Conservation (phyloP, 1,284 basidiomycete genomes). For the Waitea zeae region DNA sequence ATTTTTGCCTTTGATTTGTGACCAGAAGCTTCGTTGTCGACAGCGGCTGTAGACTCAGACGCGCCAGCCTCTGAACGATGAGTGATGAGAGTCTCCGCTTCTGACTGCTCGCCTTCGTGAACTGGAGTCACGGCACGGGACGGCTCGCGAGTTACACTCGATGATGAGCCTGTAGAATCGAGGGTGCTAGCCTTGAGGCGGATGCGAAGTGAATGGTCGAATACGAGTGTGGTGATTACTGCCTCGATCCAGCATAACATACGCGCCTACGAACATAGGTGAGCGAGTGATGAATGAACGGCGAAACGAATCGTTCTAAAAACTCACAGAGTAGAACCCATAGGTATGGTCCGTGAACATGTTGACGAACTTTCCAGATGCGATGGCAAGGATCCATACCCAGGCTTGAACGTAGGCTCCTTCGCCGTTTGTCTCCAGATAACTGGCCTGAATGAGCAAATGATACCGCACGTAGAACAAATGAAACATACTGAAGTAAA, state of each 20-base stretch:
- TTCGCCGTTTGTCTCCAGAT: background rate
- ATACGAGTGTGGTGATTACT: background rate
- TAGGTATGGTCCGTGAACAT: conserved; percentile 27
- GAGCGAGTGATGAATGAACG: background rate
- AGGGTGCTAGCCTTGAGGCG: background rate
- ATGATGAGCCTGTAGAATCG: background rate
- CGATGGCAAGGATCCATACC: conserved; percentile 1
- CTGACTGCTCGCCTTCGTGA: background rate
- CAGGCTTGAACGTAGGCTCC: conserved; percentile 1
- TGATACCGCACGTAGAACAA: background rate
- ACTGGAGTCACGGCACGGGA: background rate
- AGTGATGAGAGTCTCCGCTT: background rate
- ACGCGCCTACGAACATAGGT: background rate
- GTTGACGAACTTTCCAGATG: conserved; percentile 6
- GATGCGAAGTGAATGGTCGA: background rate
- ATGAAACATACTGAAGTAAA: background rate
- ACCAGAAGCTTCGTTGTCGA: background rate
- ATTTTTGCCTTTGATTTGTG: background rate
- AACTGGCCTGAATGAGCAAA: background rate
- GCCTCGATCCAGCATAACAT: background rate
- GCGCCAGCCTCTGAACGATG: background rate
- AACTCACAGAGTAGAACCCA: conserved; percentile 15
- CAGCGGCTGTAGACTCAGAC: background rate
- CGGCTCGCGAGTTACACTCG: background rate
- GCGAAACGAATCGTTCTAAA: background rate